Percentiles rank a stretch among this genome's conserved stretches.
Evolutionary conservation across 371 early-diverging fungal genomes (phyloP).

Genomic region (Mortierella sp.): DNA sequence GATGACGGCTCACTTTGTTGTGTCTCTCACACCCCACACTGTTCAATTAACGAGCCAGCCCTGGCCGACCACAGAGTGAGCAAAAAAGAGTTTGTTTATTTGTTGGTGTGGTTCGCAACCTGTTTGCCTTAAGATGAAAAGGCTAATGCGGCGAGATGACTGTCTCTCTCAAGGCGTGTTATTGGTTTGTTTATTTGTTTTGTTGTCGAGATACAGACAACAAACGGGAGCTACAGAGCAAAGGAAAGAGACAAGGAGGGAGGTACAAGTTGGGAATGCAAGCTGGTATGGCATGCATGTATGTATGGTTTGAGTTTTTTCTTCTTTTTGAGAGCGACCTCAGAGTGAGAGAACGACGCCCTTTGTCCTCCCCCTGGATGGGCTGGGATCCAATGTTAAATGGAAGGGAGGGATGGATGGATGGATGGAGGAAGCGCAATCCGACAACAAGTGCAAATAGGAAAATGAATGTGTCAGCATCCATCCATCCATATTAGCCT

Average conservation of each 20-base stretch:
- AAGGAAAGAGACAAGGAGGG: not conserved
- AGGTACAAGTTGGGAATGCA: not conserved
- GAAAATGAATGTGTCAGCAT: not conserved
- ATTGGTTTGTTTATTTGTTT: not conserved
- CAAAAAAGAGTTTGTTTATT: not conserved
- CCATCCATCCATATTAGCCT: not conserved
- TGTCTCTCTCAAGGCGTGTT: not conserved
- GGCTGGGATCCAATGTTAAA: not conserved
- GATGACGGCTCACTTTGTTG: not conserved
- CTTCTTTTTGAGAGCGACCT: not conserved
- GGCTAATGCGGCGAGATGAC: too few relatives aligned
- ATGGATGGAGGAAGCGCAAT: not conserved
- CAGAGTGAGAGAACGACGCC: not conserved
- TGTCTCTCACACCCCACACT: not conserved
- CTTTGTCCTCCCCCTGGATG: not conserved
- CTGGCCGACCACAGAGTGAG: not conserved
- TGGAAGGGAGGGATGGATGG: too few relatives aligned
- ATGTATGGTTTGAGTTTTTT: conserved; percentile 5
- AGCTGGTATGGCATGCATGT: not conserved
- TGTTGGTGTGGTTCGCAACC: not conserved
- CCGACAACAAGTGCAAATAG: not conserved
- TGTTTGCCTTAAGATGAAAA: not conserved
- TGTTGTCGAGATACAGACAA: not conserved
- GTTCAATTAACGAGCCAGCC: not conserved
- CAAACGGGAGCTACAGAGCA: not conserved